Evolutionary conservation across 148 eudicot genomes (phyloP), one percentile per base, ranked within the genome.

Genomic region (Heliosperma pusillum): DNA sequence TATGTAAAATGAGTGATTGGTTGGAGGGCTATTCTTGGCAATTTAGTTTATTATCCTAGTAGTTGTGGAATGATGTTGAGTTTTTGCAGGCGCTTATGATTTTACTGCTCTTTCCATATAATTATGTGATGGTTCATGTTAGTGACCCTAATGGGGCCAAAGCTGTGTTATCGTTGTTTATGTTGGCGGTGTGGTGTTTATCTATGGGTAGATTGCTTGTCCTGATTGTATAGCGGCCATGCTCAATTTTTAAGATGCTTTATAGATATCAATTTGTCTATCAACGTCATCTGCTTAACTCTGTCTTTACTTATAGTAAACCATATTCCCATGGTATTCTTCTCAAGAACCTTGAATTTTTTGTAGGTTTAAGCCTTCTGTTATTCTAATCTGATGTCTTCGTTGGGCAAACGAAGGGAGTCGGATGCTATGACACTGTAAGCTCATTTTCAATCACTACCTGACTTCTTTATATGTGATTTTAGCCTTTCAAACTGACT

Each of bases 351-450:
- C 44, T 40, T 22, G 30, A 29, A 11, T 72, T 10, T 66, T 13
- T 30, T 69, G 73, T 42, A 76, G 53, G 79, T 76, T 69, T 30
- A 69, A 25, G 73, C 73, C 10, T 10, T 69, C 22, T 20, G 19
- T 15, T 3, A 11, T 16, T 12, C 20, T 57, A 5, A 40, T 63
- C 62, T 40, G 78, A 93, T 93, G 97, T 86, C 96, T 77, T 93
- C 97, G 47, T 87, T 91, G 56, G 86, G 89, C 91, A 93, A 93
- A 73, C 86, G 97, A 83, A 82, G 96, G 79, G 96, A 93, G 79
- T 82, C 81, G 88, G 96, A 93, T 87, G 87, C 90, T 75, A 90
- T 89, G 97, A 90, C 84, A 85, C 36, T 93, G 97, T 93, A 83
- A 90, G 93, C 36, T 33, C 36, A 33, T 33, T 33, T 33, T 33